Conservation (phyloP, 179 eudicot genomes). For the Drosera spatulata region DNA sequence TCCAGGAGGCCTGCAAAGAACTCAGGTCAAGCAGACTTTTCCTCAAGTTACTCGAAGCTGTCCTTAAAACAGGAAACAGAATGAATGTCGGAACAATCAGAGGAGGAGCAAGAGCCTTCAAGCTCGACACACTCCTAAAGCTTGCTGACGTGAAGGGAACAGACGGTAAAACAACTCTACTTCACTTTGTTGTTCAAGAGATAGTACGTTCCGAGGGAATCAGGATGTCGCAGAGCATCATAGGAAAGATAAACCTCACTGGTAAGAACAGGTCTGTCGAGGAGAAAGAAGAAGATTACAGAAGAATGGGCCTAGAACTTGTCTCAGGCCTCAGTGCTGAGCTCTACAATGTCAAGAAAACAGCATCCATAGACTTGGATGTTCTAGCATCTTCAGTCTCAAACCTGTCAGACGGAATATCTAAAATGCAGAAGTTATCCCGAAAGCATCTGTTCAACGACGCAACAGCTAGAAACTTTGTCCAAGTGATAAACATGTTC, state of each 20-base stretch:
- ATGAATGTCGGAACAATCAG: constrained; percentile 94
- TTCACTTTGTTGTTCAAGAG: constrained; percentile 98
- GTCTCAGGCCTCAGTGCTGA: constrained; percentile 73
- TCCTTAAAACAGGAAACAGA: constrained; percentile 83
- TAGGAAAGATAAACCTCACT: constrained; percentile 6
- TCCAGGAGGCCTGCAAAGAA: constrained; percentile 79
- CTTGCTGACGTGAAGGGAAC: constrained; percentile 82
- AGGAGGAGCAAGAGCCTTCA: constrained; percentile 88
- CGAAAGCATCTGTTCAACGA: constrained; percentile 39
- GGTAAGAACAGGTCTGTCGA: constrained; percentile 17
- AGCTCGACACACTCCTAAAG: constrained; percentile 81
- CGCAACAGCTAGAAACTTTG: constrained; percentile 52
- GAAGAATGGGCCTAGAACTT: constrained; percentile 65
- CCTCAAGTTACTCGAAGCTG: constrained; percentile 95
- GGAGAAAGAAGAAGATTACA: constrained; percentile 53
- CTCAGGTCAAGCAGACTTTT: constrained; percentile 75
- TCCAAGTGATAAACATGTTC: constrained; percentile 47
- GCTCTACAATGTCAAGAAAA: constrained; percentile 61
- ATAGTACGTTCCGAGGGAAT: constrained; percentile 72
- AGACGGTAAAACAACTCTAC: constrained; percentile 92
- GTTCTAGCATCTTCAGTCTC: constrained; percentile 18
- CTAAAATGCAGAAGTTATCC: constrained; percentile 71
- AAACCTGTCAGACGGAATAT: constrained; percentile 35
- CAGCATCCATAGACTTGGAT: constrained; percentile 91
- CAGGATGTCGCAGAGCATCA: constrained; percentile 7